Evolutionary conservation across 2,329 filamentous ascomycete species (phyloP).

Genomic region (Trichoderma gracile): DNA sequence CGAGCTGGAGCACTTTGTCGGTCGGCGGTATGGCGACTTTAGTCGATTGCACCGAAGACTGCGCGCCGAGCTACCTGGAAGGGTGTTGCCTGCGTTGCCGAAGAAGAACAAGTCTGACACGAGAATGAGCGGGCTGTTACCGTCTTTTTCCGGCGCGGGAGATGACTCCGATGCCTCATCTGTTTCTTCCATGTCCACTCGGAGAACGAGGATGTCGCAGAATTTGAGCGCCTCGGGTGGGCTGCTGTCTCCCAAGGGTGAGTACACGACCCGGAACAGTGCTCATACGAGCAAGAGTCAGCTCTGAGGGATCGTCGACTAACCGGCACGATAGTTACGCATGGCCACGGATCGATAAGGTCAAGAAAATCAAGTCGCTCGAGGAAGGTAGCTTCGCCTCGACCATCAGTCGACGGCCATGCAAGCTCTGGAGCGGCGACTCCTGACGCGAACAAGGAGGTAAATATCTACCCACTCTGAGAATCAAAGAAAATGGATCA

Average conservation of each 20-base stretch:
- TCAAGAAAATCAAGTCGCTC: slow-evolving; percentile 38
- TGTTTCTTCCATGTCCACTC: slow-evolving; percentile 75
- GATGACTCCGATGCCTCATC: slow-evolving; percentile 77
- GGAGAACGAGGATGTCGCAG: slow-evolving; percentile 48
- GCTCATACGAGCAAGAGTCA: slow-evolving; percentile 1
- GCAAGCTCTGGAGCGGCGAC: slow-evolving; percentile 31
- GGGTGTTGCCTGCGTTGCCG: slow-evolving; percentile 81
- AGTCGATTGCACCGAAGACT: slow-evolving; percentile 74
- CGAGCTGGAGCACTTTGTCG: slow-evolving; percentile 75
- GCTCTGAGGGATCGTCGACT: not conserved
- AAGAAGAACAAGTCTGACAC: slow-evolving; percentile 87
- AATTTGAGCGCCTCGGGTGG: slow-evolving; percentile 29
- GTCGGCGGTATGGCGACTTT: slow-evolving; percentile 87
- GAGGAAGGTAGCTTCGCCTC: slow-evolving; percentile 34
- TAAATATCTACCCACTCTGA: slow-evolving; percentile 26
- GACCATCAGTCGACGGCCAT: slow-evolving; percentile 38
- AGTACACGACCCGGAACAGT: not conserved
- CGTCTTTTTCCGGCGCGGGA: slow-evolving; percentile 54
- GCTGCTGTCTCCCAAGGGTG: slow-evolving; percentile 36
- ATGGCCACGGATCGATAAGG: slow-evolving; percentile 34
- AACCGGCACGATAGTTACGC: slow-evolving; percentile 15
- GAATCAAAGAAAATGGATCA: not conserved
- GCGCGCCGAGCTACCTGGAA: slow-evolving; percentile 83
- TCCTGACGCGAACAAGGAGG: slow-evolving; percentile 33
- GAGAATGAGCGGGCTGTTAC: slow-evolving; percentile 60